A percentile compares a stretch with the other conserved stretches of the same genome.
Conservation (phyloP, 139 green algal species). For the Chlorella vulgaris region DNA sequence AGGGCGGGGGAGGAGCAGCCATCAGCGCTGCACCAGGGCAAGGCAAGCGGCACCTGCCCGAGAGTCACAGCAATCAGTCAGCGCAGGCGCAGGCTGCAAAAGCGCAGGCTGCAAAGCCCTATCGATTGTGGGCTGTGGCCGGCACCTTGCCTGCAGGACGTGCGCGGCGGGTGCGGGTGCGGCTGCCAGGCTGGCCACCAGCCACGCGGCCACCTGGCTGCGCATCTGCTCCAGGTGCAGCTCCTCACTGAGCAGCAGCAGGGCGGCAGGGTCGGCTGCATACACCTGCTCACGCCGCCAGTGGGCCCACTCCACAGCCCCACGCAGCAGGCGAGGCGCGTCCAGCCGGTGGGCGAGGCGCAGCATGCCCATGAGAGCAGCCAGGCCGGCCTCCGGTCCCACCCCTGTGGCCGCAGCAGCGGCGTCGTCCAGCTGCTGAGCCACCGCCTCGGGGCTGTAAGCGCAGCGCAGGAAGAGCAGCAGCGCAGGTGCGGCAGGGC, state of each 20-base stretch:
- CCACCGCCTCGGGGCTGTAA: background rate
- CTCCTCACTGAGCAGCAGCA: background rate
- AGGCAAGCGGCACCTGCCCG: background rate
- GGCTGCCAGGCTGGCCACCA: background rate
- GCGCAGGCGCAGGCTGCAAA: background rate
- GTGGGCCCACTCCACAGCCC: background rate
- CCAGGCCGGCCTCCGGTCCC: background rate
- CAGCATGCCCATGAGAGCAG: background rate
- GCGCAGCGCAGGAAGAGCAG: constrained; percentile 15
- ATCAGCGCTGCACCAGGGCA: background rate
- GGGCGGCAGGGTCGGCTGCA: background rate
- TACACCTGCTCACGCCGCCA: background rate
- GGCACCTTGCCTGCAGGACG: background rate
- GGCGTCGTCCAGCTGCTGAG: background rate
- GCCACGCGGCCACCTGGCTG: background rate
- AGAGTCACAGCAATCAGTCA: background rate
- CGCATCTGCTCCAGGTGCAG: background rate
- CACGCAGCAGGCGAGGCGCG: background rate
- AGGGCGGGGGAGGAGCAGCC: background rate
- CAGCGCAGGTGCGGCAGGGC: background rate
- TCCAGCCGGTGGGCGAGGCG: background rate
- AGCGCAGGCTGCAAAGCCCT: background rate
- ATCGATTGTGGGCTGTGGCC: background rate
- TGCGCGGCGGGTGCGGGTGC: background rate
- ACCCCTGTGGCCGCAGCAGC: background rate